Evolutionary conservation across 2,329 filamentous ascomycete genomes (phyloP).

Genomic region (Cryoendolithus antarcticus): DNA sequence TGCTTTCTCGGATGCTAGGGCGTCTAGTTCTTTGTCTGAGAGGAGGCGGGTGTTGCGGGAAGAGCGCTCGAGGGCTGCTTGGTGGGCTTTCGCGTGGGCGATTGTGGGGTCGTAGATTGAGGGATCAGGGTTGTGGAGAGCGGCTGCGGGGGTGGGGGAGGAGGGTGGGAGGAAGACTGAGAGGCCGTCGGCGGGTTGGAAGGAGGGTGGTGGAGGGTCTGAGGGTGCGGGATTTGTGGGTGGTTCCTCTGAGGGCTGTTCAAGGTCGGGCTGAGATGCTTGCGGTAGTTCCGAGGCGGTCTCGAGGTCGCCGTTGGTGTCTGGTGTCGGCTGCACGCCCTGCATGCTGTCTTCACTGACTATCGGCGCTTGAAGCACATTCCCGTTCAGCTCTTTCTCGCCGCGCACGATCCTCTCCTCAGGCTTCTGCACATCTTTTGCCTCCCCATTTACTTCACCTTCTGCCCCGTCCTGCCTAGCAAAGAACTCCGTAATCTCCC

Average conservation of each 20-base stretch:
- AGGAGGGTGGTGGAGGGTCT: no score
- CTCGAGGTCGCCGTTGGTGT: constrained; percentile 10
- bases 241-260: constrained; percentile 1
- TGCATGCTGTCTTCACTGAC: constrained; percentile 8
- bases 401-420: no score
- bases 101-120: constrained; percentile 63
- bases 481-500: constrained; percentile 67
- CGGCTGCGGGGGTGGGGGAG: constrained; percentile 60
- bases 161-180: constrained; percentile 63
- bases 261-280: constrained; percentile 7
- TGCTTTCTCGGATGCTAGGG: constrained; percentile 52
- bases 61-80: constrained; percentile 49
- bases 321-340: no score
- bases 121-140: constrained; percentile 52
- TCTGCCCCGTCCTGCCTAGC: constrained; percentile 8
- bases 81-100: constrained; percentile 63
- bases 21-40: constrained; percentile 70
- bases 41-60: constrained; percentile 64
- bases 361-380: constrained; percentile 12
- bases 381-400: not conserved
- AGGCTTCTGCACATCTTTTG: constrained; percentile 1
- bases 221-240: no score
- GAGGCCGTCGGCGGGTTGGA: constrained; percentile 10
- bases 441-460: constrained; percentile 11
- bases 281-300: constrained; percentile 6